Evolutionary conservation across 1,284 basidiomycete species (phyloP), one percentile per base, ranked within the genome.

Genomic region (Phylloboletellus chloephorus): DNA sequence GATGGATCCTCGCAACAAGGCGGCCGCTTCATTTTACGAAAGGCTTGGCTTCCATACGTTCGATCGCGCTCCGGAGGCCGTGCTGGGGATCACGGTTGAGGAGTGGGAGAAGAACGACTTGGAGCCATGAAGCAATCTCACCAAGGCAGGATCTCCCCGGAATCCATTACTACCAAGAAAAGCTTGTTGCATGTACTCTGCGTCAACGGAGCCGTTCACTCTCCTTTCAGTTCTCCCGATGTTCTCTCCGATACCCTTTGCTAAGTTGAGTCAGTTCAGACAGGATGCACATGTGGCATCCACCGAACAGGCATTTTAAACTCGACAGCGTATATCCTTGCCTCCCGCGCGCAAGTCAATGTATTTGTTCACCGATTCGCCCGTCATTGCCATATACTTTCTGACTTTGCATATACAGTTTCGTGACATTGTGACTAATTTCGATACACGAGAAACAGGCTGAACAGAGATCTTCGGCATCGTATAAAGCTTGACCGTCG

Each of bases 31-130:
- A 24, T 65, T 60, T 44, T 60, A 60, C 37, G 34, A 28, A 20
- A 54, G 42, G 22, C 25, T 60, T 7, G 58, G 58, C 17, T 60
- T 64, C 40, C 41, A 43, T 39, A 24, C 46, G 9, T 54, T 64
- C 3, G 43, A 59, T 7, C 57, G 54, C 3, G 46, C 48, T 12
- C 37, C 49, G 2, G 47, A 44, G 12, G 46, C 21, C 12, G 58
- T 65, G 16, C n/a, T 64, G 35, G 62, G 62, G n/a, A 58, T 60
- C 31, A 61, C 59, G 3, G 24, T 64, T 7, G 48, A 51, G 19
- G 53, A 64, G 34, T 60, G 63, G 62, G 52, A 61, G 32, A 39
- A 16, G 23, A 20, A 21, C 7, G n/a, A 12, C 17, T n/a, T 20
- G 11, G 23, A 8, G 20, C 22, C 29, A n/a, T 34, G 20, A 48